Conservation (phyloP, 1,139 yeast species). For the Saccharomyces hybrid region DNA sequence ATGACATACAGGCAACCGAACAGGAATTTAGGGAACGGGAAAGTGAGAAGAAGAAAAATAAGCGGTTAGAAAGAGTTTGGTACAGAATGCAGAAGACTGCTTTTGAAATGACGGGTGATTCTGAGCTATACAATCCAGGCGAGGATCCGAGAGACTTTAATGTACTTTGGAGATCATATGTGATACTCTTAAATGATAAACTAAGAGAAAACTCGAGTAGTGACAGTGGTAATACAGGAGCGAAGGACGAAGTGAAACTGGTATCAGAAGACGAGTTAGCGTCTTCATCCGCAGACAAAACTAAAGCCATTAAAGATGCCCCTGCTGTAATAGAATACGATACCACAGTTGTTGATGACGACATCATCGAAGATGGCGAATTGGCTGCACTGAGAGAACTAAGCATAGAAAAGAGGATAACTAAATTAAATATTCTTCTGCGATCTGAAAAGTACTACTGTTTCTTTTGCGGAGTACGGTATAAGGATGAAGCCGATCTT, state of each 20-base stretch:
- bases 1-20: slow-evolving; percentile 7
- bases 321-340: neutral
- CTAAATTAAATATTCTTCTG: slow-evolving; percentile 32
- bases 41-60: slow-evolving; percentile 15
- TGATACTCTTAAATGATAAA: slow-evolving; percentile 13
- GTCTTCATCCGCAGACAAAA: slow-evolving; percentile 2
- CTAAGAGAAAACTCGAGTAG: slow-evolving; percentile 1
- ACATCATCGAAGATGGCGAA: slow-evolving; percentile 29
- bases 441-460: slow-evolving; percentile 39
- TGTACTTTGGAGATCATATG: slow-evolving; percentile 34
- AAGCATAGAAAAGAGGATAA: slow-evolving; percentile 26
- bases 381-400: slow-evolving; percentile 29
- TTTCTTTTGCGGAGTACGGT: slow-evolving; percentile 42
- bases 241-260: neutral
- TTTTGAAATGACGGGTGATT: slow-evolving; percentile 30
- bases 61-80: slow-evolving; percentile 11
- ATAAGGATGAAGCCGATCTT: slow-evolving; percentile 35
- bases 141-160: slow-evolving; percentile 31
- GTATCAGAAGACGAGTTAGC: neutral
- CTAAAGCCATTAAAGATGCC: slow-evolving; percentile 1
- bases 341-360: slow-evolving; percentile 7
- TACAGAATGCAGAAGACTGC: slow-evolving; percentile 30
- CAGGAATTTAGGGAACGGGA: slow-evolving; percentile 22
- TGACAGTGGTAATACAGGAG: neutral
- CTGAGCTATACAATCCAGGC: slow-evolving; percentile 19